Percentiles rank a stretch among this genome's conserved stretches.
phyloP scores from a whole-genome alignment of 2,329 filamentous ascomycete genomes.

The Dothidotthia symphoricarpi region DNA sequence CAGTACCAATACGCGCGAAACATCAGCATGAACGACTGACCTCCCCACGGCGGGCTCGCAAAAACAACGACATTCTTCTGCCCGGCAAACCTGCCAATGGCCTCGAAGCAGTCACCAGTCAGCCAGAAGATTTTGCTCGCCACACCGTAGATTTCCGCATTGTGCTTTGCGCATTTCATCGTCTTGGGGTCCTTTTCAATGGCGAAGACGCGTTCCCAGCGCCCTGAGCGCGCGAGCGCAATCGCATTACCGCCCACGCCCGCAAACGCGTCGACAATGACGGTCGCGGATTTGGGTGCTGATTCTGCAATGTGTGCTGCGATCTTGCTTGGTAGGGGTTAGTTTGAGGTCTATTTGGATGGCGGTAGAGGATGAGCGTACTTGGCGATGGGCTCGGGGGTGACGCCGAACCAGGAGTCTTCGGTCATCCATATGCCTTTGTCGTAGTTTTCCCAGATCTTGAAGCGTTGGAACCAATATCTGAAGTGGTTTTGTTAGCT shows the following conservation, averaged over 20 bases:
- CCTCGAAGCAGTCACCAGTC: constrained; percentile 80
- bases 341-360: too few species aligned
- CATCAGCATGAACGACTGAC: constrained; percentile 44
- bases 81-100: constrained; percentile 56
- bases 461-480: constrained; percentile 87
- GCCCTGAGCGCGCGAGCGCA: constrained; percentile 78
- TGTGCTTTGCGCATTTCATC: constrained; percentile 87
- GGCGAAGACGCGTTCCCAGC: constrained; percentile 81
- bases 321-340: constrained; percentile 57
- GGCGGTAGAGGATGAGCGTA: too few species aligned
- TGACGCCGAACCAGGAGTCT: constrained; percentile 95
- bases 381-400: constrained; percentile 86
- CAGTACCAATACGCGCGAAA: constrained; percentile 1
- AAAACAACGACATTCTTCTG: constrained; percentile 61
- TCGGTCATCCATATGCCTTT: constrained; percentile 87
- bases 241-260: constrained; percentile 93
- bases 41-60: constrained; percentile 72
- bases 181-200: constrained; percentile 81
- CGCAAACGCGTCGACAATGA: constrained; percentile 84
- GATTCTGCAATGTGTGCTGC: constrained; percentile 66
- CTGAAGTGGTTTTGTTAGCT: constrained; percentile 46
- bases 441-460: constrained; percentile 84
- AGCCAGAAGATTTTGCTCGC: constrained; percentile 79
- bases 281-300: constrained; percentile 56
- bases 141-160: constrained; percentile 82